A percentile compares a stretch with the other conserved stretches of the same genome.
phyloP scores from a whole-genome alignment of 305 asterid genomes.

The Fraxinus sp. region DNA sequence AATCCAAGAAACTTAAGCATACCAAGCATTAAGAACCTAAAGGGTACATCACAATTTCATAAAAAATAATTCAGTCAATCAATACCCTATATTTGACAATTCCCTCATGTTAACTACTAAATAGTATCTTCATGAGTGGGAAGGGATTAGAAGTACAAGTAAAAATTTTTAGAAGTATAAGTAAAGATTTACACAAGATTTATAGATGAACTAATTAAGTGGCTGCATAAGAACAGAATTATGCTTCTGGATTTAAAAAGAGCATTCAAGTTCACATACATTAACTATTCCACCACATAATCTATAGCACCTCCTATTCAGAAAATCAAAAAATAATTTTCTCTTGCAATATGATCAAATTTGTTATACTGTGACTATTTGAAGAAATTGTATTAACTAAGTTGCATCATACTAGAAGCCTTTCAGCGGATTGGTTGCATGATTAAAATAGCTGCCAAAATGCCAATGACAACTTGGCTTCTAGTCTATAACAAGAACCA shows the following conservation, averaged over 20 bases:
- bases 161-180: not conserved
- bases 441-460: not conserved
- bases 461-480: not conserved
- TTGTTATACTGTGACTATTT: no score
- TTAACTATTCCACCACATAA: no score
- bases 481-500: constrained; percentile 10
- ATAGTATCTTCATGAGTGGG: not conserved
- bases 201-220: not conserved
- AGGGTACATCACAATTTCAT: not conserved
- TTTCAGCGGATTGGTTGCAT: no score
- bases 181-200: not conserved
- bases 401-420: no score
- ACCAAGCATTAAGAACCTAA: not conserved
- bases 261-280: no score
- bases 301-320: no score
- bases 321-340: no score
- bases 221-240: no score
- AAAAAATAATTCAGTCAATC: not conserved
- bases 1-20: not conserved
- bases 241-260: no score
- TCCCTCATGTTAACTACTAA: not conserved
- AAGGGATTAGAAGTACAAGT: not conserved
- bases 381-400: no score
- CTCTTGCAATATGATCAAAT: no score
- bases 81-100: not conserved